Percentiles rank a stretch among this genome's conserved stretches.
These are phyloP conservation scores for Oemleria cerasiformis DNA, from an alignment of 306 rosid genomes.

Conservation along the genomic window DNA sequence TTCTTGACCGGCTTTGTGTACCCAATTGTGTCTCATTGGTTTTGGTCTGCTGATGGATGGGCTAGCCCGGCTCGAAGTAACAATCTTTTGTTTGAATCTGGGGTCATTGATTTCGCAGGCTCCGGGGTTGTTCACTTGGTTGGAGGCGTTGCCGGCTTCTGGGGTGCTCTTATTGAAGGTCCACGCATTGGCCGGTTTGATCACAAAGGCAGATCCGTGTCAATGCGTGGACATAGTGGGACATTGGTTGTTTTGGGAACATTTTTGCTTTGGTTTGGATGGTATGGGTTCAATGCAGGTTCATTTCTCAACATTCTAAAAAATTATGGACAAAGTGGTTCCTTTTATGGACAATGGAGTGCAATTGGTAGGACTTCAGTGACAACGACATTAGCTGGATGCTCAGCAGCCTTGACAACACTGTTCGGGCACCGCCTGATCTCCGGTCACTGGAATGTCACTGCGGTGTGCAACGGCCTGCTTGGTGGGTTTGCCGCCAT, in stretches of 20 bases:
- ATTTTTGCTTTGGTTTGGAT: conserved; percentile 57
- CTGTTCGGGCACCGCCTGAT: conserved; percentile 47
- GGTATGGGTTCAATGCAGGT: conserved; percentile 74
- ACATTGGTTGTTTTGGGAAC: conserved; percentile 52
- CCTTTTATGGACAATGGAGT: conserved; percentile 60
- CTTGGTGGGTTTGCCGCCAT: conserved; percentile 67
- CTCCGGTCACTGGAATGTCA: conserved; percentile 55
- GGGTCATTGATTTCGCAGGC: conserved; percentile 66
- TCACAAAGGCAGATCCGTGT: conserved; percentile 36
- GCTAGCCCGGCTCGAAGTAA: conserved; percentile 36
- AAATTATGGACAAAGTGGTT: conserved; percentile 36
- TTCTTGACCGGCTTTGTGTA: conserved; percentile 52
- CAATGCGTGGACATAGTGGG: conserved; percentile 55
- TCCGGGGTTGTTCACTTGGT: conserved; percentile 65
- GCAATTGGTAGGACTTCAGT: conserved; percentile 62
- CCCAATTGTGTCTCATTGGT: conserved; percentile 63
- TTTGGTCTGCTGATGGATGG: conserved; percentile 64
- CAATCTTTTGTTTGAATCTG: conserved; percentile 43
- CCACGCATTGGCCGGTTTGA: conserved; percentile 54
- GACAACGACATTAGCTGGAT: conserved; percentile 58
- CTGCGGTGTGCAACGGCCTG: conserved; percentile 57
- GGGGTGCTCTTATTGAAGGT: conserved; percentile 65
- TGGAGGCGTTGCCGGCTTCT: conserved; percentile 58
- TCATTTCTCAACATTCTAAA: conserved; percentile 48
- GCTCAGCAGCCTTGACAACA: conserved; percentile 44